Percentiles rank a stretch among this genome's conserved stretches.
Evolutionary conservation across 2,329 filamentous ascomycete species (phyloP).

Genomic region (Trichoderma sp.): DNA sequence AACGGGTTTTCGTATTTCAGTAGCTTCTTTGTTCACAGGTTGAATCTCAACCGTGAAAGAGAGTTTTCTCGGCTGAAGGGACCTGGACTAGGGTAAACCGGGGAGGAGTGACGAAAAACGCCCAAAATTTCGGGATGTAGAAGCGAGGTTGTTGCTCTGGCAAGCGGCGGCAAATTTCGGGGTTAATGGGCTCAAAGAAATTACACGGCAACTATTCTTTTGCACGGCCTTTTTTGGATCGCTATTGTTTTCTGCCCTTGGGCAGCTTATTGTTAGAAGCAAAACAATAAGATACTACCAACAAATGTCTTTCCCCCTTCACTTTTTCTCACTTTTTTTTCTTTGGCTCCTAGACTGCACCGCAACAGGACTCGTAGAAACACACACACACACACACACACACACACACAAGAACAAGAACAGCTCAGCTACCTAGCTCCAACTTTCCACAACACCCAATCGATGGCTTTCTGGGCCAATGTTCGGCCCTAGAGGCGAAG

Average conservation of each 20-base stretch:
- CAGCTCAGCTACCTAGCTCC: background rate
- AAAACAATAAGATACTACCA: background rate
- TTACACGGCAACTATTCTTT: background rate
- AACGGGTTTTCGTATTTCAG: background rate
- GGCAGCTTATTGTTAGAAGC: slow-evolving; percentile 2
- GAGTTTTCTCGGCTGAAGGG: background rate
- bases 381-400: background rate
- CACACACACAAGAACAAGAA: too few relatives aligned
- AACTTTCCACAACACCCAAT: background rate
- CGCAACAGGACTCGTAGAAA: background rate
- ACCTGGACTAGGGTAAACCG: background rate
- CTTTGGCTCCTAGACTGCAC: background rate
- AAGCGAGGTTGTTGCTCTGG: slow-evolving; percentile 7
- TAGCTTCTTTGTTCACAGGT: background rate
- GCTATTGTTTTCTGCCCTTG: background rate
- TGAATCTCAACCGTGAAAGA: background rate
- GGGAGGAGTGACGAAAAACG: background rate
- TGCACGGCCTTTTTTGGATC: background rate
- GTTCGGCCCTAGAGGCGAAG: slow-evolving; percentile 16
- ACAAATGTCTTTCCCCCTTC: too few relatives aligned
- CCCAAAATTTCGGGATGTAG: slow-evolving; percentile 11
- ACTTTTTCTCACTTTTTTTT: background rate
- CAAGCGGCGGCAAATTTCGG: background rate
- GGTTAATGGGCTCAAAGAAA: background rate
- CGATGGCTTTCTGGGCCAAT: slow-evolving; percentile 12